phyloP scores from a whole-genome alignment of 192 early-diverging fungal species.

The Linnemannia exigua region DNA sequence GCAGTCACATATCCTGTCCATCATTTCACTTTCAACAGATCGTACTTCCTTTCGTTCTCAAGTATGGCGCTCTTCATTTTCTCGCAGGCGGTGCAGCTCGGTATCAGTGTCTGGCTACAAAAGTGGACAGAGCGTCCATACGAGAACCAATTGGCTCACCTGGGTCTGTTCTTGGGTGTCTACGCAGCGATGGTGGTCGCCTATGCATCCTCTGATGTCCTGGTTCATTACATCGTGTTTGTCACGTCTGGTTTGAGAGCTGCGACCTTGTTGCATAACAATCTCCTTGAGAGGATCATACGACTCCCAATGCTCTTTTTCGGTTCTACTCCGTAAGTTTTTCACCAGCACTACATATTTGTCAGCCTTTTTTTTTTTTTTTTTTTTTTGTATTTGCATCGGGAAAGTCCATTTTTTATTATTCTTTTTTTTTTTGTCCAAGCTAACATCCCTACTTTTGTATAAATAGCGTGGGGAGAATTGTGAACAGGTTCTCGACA shows the following conservation, averaged over 20 bases:
- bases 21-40: constrained; percentile 25
- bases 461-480: constrained; percentile 79
- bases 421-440: background rate
- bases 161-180: constrained; percentile 24
- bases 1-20: constrained; percentile 56
- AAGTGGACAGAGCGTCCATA: background rate
- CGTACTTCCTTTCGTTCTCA: constrained; percentile 12
- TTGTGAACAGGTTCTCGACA: constrained; percentile 91
- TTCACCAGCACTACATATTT: background rate
- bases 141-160: background rate
- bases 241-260: constrained; percentile 19
- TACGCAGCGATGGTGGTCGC: constrained; percentile 18
- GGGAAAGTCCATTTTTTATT: too few species aligned
- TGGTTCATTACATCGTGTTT: constrained; percentile 11
- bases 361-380: background rate
- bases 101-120: constrained; percentile 24
- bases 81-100: constrained; percentile 13
- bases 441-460: too few species aligned
- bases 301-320: constrained; percentile 64
- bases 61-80: background rate
- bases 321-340: constrained; percentile 28
- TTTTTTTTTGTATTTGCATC: too few species aligned
- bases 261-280: constrained; percentile 67
- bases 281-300: constrained; percentile 73
- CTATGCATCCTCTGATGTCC: constrained; percentile 11